A percentile compares a stretch with the other conserved stretches of the same genome.
Evolutionary conservation across 1,139 yeast species (phyloP).

Genomic region (Maudiozyma humilis): DNA sequence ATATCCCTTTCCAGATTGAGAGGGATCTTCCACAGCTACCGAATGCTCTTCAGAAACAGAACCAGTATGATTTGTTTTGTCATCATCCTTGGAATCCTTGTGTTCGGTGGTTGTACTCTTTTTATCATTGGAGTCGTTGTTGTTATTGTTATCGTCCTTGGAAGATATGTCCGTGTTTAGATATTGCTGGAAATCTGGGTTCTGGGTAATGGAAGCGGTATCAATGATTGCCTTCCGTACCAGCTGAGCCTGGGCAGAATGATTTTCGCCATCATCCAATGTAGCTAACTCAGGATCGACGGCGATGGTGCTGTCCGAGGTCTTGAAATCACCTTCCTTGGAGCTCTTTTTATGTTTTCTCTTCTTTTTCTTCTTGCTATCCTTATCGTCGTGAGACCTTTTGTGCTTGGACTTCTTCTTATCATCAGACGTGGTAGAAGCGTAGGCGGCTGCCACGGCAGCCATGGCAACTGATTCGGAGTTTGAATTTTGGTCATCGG

Average conservation of each 20-base stretch:
- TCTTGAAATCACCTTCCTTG: constrained; percentile 11
- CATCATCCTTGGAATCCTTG: too few species aligned
- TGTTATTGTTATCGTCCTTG: too few species aligned
- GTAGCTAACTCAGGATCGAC: constrained; percentile 11
- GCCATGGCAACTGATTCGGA: constrained; percentile 26
- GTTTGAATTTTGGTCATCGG: constrained; percentile 7
- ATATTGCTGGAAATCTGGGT: constrained; percentile 42
- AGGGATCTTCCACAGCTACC: constrained; percentile 4
- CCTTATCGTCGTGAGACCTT: constrained; percentile 14
- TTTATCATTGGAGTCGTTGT: too few species aligned
- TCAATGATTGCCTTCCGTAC: constrained; percentile 63
- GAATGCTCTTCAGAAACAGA: too few species aligned
- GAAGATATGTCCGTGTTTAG: constrained; percentile 30
- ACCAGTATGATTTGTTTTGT: too few species aligned
- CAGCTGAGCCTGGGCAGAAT: constrained; percentile 49
- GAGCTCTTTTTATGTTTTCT: constrained; percentile 9
- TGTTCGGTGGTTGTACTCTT: too few species aligned
- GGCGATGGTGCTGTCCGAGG: constrained; percentile 9
- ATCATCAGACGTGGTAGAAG: constrained; percentile 9
- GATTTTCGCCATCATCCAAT: constrained; percentile 29
- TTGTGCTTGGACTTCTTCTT: constrained; percentile 10
- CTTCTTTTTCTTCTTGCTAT: constrained; percentile 9
- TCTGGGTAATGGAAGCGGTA: constrained; percentile 51
- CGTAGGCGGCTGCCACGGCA: constrained; percentile 29
- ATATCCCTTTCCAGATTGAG: background rate